Evolutionary conservation across 2,329 filamentous ascomycete genomes (phyloP), one percentile per base, ranked within the genome.

Genomic region (Fusarium chuoi): DNA sequence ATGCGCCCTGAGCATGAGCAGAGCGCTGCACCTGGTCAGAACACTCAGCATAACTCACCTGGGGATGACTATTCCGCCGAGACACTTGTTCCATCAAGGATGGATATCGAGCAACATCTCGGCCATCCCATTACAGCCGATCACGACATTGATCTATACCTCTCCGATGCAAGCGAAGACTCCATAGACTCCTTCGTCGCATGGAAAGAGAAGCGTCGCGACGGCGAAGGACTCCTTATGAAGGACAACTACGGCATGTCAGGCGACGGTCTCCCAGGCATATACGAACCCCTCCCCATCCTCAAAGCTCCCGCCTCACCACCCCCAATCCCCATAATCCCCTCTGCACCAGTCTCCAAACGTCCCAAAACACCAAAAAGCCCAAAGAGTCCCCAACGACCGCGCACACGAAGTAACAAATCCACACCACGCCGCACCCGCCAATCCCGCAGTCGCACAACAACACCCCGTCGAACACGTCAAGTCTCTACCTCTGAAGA

Each of bases 151-250:
- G 69, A 73, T 15, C 62, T 75, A 6, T 74, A 78, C 26, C 39
- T 69, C 11, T 74, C 77, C 0, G 70, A 70, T 12, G 78, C 76
- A 20, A 79, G 78, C 2, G 78, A 81, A 24, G 77, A 79, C 24
- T 81, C 79, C 12, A 60, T 78, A 7, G 79, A 81, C 49, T 78
- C 78, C 0, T 79, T 80, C 11, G 48, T 80, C 7, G 75, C 65
- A 13, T 70, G 68, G 52, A 70, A 68, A 13, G 66, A 68, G 9
- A 59, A 56, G 30, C 59, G 59, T 0, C 71, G 66, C 1, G 78
- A 68, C 0, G 78, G 79, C 22, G 77, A 80, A 45, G 70, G 62
- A 1, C 74, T 81, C 1, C 36, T 81, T 1, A 81, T 81, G 55
- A 76, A 75, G 14, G 77, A 79, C 33, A 62, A 60, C 14, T 81